These are phyloP conservation scores for Saksenaea vasiformis DNA, from an alignment of 371 early-diverging fungal species.

Conservation along the genomic window DNA sequence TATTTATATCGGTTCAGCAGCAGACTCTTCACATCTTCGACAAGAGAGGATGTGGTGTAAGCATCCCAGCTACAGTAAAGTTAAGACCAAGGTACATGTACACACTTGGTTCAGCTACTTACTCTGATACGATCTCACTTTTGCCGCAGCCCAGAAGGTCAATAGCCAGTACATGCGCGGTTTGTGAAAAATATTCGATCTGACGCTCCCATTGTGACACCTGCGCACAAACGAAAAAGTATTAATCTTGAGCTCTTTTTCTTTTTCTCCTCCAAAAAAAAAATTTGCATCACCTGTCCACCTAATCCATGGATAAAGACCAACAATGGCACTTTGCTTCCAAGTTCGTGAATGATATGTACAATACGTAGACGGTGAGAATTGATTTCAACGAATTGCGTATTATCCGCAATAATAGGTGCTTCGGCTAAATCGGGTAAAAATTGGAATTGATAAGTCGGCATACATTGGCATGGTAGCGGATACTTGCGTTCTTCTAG, in stretches of 20 bases:
- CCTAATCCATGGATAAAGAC: slow-evolving; percentile 66
- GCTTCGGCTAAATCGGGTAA: slow-evolving; percentile 37
- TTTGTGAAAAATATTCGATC: slow-evolving; percentile 67
- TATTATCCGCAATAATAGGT: slow-evolving; percentile 43
- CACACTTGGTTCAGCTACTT: slow-evolving; percentile 13
- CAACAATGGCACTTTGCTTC: slow-evolving; percentile 62
- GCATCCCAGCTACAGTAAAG: slow-evolving; percentile 44
- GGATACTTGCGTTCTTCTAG: slow-evolving; percentile 29
- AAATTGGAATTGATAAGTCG: not conserved
- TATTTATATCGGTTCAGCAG: slow-evolving; percentile 59
- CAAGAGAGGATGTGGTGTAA: slow-evolving; percentile 60
- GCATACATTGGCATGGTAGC: not conserved
- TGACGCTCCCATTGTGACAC: slow-evolving; percentile 69
- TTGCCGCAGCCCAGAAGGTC: slow-evolving; percentile 71
- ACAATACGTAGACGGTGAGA: slow-evolving; percentile 63
- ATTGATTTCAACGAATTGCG: slow-evolving; percentile 57
- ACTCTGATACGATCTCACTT: slow-evolving; percentile 58
- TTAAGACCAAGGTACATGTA: slow-evolving; percentile 1
- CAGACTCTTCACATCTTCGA: slow-evolving; percentile 53
- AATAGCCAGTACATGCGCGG: slow-evolving; percentile 68
- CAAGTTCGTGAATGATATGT: slow-evolving; percentile 68
- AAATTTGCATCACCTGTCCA: slow-evolving; percentile 52
- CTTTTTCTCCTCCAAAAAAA: not conserved
- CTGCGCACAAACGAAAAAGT: slow-evolving; percentile 28
- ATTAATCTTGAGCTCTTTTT: not conserved